phyloP scores from a whole-genome alignment of 768 basidiomycete genomes.

The Boletus rubescentipes region DNA sequence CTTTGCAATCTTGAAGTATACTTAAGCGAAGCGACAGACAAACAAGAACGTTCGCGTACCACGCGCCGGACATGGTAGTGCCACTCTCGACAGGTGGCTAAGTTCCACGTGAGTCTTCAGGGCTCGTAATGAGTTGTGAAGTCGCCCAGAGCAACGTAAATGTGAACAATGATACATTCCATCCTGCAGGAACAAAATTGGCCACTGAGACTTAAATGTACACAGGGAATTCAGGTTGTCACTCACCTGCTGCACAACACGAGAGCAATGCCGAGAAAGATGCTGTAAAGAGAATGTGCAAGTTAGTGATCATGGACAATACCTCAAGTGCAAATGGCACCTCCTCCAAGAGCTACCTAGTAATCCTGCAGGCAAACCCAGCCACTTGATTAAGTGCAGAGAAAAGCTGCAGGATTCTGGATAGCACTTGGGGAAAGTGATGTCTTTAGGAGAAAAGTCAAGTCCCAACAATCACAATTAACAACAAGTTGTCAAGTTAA shows the following conservation, averaged over 20 bases:
- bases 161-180: slow-evolving; percentile 26
- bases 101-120: slow-evolving; percentile 30
- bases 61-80: slow-evolving; percentile 26
- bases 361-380: slow-evolving; percentile 21
- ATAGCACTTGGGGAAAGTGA: slow-evolving; percentile 2
- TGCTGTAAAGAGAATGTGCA: slow-evolving; percentile 19
- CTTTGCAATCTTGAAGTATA: slow-evolving; percentile 20
- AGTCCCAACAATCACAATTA: slow-evolving; percentile 6
- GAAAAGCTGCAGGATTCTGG: slow-evolving; percentile 14
- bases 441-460: background rate
- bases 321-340: background rate
- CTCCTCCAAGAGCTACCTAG: slow-evolving; percentile 18
- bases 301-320: slow-evolving; percentile 8
- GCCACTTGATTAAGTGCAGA: slow-evolving; percentile 7
- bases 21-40: slow-evolving; percentile 5
- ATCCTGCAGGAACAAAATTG: slow-evolving; percentile 13
- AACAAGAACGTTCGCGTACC: slow-evolving; percentile 15
- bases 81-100: slow-evolving; percentile 30
- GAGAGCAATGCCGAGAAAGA: slow-evolving; percentile 25
- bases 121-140: slow-evolving; percentile 18
- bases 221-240: background rate
- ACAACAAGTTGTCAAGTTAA: slow-evolving; percentile 6
- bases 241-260: slow-evolving; percentile 15
- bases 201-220: background rate
- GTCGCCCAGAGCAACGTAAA: slow-evolving; percentile 29